Evolutionary conservation across 345 rosid genomes (phyloP).

Genomic region (Stellera chamaejasme): DNA sequence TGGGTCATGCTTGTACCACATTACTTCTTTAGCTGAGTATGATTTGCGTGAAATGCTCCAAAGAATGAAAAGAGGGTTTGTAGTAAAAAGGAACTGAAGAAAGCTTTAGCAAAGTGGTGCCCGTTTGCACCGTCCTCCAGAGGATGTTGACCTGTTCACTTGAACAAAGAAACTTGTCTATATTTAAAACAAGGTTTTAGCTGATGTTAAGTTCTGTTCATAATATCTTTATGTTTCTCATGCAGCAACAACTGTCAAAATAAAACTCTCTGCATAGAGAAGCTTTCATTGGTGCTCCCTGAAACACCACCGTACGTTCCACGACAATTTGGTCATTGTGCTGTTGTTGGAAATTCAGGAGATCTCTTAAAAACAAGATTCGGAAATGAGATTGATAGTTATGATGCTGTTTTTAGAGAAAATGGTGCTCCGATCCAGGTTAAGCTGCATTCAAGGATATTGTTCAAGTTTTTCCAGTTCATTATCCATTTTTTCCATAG

Average conservation of each 20-base stretch:
- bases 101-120: not conserved
- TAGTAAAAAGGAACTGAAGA: too few relatives aligned
- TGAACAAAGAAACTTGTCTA: not conserved
- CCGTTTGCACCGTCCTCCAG: not conserved
- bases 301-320: conserved; percentile 76
- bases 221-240: conserved; percentile 2
- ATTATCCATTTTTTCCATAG: not conserved
- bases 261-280: conserved; percentile 67
- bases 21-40: too few relatives aligned
- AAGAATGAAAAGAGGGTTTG: too few relatives aligned
- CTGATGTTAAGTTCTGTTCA: not conserved
- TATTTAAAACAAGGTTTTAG: not conserved
- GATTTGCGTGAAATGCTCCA: too few relatives aligned
- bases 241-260: conserved; percentile 79
- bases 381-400: conserved; percentile 83
- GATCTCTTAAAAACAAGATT: conserved; percentile 87
- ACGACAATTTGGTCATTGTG: conserved; percentile 75
- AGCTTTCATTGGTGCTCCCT: conserved; percentile 83
- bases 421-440: conserved; percentile 95
- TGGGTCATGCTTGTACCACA: too few relatives aligned
- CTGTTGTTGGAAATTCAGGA: conserved; percentile 95
- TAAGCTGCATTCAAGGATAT: conserved; percentile 9
- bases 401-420: conserved; percentile 81
- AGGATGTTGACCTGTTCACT: not conserved
- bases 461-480: not conserved